Base-by-base conservation (phyloP, 805 yeast species). In the Citeromyces nyonsensis region DNA sequence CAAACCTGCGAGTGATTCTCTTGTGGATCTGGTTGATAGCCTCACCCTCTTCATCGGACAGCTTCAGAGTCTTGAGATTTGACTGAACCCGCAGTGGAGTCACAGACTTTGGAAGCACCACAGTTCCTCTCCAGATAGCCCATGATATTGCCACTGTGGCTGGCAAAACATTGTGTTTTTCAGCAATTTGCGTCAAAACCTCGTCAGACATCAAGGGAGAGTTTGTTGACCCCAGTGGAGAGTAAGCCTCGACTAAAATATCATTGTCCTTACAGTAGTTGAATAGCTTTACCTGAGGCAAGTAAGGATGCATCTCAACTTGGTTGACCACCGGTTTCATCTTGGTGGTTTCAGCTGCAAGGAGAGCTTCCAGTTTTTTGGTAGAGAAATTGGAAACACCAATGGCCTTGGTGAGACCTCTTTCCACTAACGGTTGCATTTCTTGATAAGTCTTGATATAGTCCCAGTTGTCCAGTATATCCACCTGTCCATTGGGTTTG, bases 361-460 rank as follows among this genome's bases (percentile, higher is more conserved):
- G 59, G 34, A 83, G 52, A 33, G 54, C 61, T 37, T 70, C 55
- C 38, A 78, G 48, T 43, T 72, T 68, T 35, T 58, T 59, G 15
- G 66, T 52, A 6, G 80, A 66, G 51, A 73, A 77, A 56, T 84
- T 84, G 28, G 88, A 77, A 28, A 83, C 80, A 42, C 95, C 95
- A 48, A 83, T 67, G 15, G 85, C 69, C 42, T 61, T 69, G 18
- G 69, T 61, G 48, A 69, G 61, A 18, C 72, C 77, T 15, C 66
- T 48, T 20, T 55, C 54, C 31, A 69, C 60, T 32, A 78, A 54
- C 42, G 66, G 56, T 55, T 80, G 83, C 69, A 82, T 52, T 25
- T 56, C 57, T 43, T 64, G 70, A 73, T 73, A 81, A n/a, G 83
- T 73, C 40, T 75, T 66, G 37, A 67, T 44, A 44, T 61, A 72